Base-by-base conservation (phyloP, 1,139 yeast genomes). In the Tardiomyces blankii region DNA sequence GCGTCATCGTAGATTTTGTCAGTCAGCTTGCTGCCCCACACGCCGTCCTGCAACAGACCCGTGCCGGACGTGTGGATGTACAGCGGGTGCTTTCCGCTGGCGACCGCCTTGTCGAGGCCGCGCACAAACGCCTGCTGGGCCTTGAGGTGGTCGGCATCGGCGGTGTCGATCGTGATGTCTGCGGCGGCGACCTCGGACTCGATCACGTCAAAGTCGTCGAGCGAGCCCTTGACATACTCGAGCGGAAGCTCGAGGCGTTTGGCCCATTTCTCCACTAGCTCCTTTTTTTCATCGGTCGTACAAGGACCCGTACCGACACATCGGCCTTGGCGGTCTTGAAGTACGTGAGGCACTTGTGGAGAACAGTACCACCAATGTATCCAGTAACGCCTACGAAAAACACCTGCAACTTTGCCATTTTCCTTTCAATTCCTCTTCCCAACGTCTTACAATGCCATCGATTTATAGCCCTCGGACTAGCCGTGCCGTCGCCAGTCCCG, bases 31-130 rank as follows among this genome's bases (percentile, higher is more conserved):
- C 59, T 54, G 1, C 58, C 55, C 4, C 50, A 45, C 16, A 67
- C 54, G 1, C 50, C 57, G 47, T 68, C 72, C 11, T 46, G 42
- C 18, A 60, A 44, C 23, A 67, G 54, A 7, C 68, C 63, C 1
- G 72, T 67, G 8, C 74, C 74, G 1, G 73, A 66, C 32, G 72
- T 69, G 45, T 69, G 74, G 44, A 70, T 54, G 35, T 67, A 57
- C 38, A 66, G 48, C 3, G 68, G 65, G 18, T 54, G 56, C 2
- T 46, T 45, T 38, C 55, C 59, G 46, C 57, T 57, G 12, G 48
- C 47, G 14, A 53, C 50, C 1, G 51, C 48, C 38, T 35, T 14
- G 3, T 41, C 44, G 33, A 54, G 44, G n/a, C 55, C 57, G 35
- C 46, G 47, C 11, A 46, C 40, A 25, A 67, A 48, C 6, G 56